Conservation (phyloP, 768 basidiomycete species). For the Dioszegia aurantiaca region DNA sequence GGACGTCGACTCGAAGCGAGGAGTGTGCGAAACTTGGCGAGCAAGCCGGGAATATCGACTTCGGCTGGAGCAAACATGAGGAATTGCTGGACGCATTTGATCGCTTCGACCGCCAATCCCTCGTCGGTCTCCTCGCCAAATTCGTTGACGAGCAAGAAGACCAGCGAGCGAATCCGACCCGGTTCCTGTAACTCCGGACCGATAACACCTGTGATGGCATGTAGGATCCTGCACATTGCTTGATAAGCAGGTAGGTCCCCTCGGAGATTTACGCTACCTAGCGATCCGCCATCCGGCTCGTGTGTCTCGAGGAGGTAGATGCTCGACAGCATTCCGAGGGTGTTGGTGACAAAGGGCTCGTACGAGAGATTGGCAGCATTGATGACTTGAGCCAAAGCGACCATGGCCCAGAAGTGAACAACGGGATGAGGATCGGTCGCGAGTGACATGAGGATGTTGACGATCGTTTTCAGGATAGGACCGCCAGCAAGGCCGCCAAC, state of each 20-base stretch:
- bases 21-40: constrained; percentile 72
- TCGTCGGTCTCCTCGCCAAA: constrained; percentile 84
- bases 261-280: constrained; percentile 75
- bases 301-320: constrained; percentile 86
- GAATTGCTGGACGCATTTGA: constrained; percentile 93
- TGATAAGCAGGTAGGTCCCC: constrained; percentile 91
- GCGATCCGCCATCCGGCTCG: constrained; percentile 84
- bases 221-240: constrained; percentile 83
- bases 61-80: constrained; percentile 90
- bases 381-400: constrained; percentile 79
- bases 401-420: constrained; percentile 90
- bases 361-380: constrained; percentile 89
- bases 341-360: constrained; percentile 79
- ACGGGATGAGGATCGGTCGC: constrained; percentile 94
- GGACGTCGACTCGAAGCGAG: constrained; percentile 77
- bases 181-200: constrained; percentile 95
- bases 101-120: constrained; percentile 83
- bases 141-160: constrained; percentile 79
- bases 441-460: constrained; percentile 90
- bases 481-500: constrained; percentile 94
- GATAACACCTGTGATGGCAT: constrained; percentile 86
- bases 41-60: constrained; percentile 74
- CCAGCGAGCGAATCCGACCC: constrained; percentile 68
- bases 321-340: constrained; percentile 84
- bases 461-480: constrained; percentile 88